Conservation (phyloP, 1,139 yeast genomes). For the Hyphopichia burtonii region DNA sequence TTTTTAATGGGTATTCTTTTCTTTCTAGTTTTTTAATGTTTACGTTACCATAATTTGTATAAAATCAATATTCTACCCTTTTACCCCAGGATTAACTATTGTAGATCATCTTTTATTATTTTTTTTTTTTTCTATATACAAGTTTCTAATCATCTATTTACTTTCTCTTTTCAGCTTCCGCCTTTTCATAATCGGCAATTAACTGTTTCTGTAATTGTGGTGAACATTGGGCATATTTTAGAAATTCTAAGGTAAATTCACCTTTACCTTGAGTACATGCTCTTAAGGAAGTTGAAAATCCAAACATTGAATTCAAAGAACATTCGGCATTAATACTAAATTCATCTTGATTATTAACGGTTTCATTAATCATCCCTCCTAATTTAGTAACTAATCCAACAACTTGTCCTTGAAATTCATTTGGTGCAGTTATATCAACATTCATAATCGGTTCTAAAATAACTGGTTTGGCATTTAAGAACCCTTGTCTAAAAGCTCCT, state of each 20-base stretch:
- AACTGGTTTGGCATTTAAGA: constrained; percentile 79
- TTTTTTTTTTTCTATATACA: constrained; percentile 9
- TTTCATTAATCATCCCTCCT: constrained; percentile 89
- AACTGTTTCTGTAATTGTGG: constrained; percentile 89
- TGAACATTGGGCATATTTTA: constrained; percentile 86
- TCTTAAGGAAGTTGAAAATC: constrained; percentile 91
- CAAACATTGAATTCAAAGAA: constrained; percentile 92
- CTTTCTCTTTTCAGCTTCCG: constrained; percentile 20
- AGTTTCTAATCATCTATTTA: constrained; percentile 5
- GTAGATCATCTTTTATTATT: background rate
- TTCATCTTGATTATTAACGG: constrained; percentile 93
- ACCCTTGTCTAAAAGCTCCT: constrained; percentile 91
- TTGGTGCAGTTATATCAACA: constrained; percentile 90
- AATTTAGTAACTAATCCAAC: constrained; percentile 90
- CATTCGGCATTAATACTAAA: constrained; percentile 93
- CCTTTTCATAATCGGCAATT: constrained; percentile 72
- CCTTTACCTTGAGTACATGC: constrained; percentile 99
- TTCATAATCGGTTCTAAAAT: constrained; percentile 95
- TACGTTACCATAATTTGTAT: constrained; percentile 17
- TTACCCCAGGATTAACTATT: background rate
- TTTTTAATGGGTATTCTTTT: background rate
- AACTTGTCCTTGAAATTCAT: constrained; percentile 92
- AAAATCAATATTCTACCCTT: background rate
- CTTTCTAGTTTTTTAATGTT: constrained; percentile 30
- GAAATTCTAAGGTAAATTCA: constrained; percentile 92